A percentile compares a stretch with the other conserved stretches of the same genome.
Conservation (phyloP, 441 rosid species). For the Manihot esculenta region DNA sequence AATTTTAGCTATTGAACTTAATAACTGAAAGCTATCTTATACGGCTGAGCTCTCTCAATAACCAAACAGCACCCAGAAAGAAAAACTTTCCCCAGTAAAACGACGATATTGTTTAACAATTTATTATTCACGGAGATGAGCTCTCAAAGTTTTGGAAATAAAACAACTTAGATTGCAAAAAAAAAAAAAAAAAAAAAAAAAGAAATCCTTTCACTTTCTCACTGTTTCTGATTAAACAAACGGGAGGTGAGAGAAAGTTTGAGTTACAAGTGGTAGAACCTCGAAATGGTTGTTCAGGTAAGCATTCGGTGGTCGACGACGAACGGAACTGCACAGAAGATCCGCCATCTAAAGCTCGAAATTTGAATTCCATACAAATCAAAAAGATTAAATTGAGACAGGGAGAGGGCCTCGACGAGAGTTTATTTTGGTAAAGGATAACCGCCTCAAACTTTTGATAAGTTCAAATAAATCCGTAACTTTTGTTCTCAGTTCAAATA, state of each 20-base stretch:
- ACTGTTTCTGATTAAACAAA: conserved; percentile 18
- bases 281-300: conserved; percentile 29
- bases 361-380: conserved; percentile 56
- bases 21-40: background rate
- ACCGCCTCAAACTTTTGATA: too few relatives aligned
- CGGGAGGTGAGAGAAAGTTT: background rate
- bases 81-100: background rate
- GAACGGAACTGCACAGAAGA: conserved; percentile 20
- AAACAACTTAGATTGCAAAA: background rate
- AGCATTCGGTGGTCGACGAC: conserved; percentile 19
- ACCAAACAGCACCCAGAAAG: background rate
- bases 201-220: background rate
- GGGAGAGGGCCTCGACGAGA: too few relatives aligned
- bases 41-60: background rate
- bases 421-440: too few relatives aligned
- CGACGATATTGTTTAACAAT: too few relatives aligned
- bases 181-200: background rate
- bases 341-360: conserved; percentile 37
- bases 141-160: background rate
- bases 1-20: background rate
- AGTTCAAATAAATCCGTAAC: conserved; percentile 1
- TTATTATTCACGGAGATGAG: background rate
- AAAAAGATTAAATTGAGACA: too few relatives aligned
- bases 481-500: too few relatives aligned
- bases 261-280: conserved; percentile 19